A percentile compares a stretch with the other conserved stretches of the same genome.
Evolutionary conservation across 83 land plant genomes (phyloP).

Genomic region (Picea engelmannii): DNA sequence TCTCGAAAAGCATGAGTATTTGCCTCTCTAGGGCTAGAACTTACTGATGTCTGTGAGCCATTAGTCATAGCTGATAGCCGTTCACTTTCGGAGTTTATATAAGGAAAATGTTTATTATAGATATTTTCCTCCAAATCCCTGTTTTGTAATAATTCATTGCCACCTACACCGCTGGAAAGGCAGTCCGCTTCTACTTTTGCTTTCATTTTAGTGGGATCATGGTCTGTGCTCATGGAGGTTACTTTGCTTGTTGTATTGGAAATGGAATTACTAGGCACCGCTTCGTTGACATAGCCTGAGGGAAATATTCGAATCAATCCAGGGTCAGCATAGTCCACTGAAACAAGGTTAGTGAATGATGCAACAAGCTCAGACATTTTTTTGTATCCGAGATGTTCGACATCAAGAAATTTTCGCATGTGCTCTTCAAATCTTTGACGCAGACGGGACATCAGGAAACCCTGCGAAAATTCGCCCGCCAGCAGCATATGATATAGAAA

Average conservation of each 20-base stretch:
- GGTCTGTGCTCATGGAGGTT: background rate
- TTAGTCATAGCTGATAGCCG: background rate
- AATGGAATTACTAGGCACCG: background rate
- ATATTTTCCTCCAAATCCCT: background rate
- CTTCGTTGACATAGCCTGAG: slow-evolving; percentile 4
- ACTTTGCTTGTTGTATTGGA: background rate
- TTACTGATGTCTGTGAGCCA: background rate
- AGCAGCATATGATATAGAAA: background rate
- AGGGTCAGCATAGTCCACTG: background rate
- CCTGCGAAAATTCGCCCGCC: background rate
- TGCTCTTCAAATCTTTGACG: background rate
- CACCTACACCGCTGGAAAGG: background rate
- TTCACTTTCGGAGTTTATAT: slow-evolving; percentile 1
- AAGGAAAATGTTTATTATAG: background rate
- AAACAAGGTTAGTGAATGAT: background rate
- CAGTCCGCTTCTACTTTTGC: background rate
- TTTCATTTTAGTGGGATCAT: background rate
- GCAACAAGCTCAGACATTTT: background rate
- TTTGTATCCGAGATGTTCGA: background rate
- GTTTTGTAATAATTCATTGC: background rate
- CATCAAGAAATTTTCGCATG: background rate
- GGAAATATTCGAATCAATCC: slow-evolving; percentile 4
- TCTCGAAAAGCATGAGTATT: background rate
- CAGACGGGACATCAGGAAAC: background rate
- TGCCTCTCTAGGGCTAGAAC: background rate